A percentile compares a stretch with the other conserved stretches of the same genome.
Conservation (phyloP, 805 yeast genomes). For the Cyberlindnera subsufficiens region DNA sequence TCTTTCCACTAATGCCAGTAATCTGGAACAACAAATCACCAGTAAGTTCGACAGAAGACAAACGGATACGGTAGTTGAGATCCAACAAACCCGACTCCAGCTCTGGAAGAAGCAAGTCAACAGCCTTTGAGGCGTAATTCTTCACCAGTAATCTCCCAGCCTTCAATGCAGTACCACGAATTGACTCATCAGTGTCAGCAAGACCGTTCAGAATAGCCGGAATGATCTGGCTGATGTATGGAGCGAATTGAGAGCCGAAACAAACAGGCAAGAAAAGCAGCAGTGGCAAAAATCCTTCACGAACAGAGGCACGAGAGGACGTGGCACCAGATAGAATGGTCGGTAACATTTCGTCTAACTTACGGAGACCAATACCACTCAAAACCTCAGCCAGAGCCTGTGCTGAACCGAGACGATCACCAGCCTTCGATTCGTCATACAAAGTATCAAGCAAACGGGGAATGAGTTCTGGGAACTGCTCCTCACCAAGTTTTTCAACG, state of each 20-base stretch:
- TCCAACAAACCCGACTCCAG: conserved; percentile 86
- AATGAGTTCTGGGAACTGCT: conserved; percentile 85
- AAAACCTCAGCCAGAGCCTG: conserved; percentile 94
- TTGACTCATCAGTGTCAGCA: conserved; percentile 83
- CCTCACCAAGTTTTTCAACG: conserved; percentile 95
- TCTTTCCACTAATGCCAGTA: conserved; percentile 80
- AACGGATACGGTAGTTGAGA: conserved; percentile 76
- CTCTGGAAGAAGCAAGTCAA: conserved; percentile 90
- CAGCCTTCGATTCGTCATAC: conserved; percentile 70
- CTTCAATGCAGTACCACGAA: conserved; percentile 83
- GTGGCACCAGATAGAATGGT: conserved; percentile 66
- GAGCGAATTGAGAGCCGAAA: conserved; percentile 87
- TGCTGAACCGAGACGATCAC: conserved; percentile 94
- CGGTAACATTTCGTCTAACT: conserved; percentile 87
- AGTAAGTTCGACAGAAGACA: conserved; percentile 89
- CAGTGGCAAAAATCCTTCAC: conserved; percentile 91
- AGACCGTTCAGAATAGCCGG: conserved; percentile 90
- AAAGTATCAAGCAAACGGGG: conserved; percentile 72
- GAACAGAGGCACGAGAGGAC: conserved; percentile 59
- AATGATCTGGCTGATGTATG: conserved; percentile 77
- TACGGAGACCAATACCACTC: conserved; percentile 82
- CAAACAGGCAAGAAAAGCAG: conserved; percentile 88
- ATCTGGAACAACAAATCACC: conserved; percentile 94
- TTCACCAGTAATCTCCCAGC: conserved; percentile 90
- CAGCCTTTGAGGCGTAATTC: conserved; percentile 88